Evolutionary conservation across 345 rosid species (phyloP), one percentile per base, ranked within the genome.

Genomic region (Euphorbia peplus): DNA sequence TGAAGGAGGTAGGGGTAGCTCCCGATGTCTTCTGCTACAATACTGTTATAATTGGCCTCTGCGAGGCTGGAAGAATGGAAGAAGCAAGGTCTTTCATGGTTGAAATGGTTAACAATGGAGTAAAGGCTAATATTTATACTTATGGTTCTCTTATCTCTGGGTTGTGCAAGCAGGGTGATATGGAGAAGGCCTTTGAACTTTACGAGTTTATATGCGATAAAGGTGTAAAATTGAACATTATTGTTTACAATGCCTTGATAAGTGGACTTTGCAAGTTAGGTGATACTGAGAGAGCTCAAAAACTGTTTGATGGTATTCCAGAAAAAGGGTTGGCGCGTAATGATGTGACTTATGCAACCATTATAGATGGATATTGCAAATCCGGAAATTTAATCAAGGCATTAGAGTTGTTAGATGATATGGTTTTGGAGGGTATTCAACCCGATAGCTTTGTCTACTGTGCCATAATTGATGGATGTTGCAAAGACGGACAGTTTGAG

Each of bases 281-380:
- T 16, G 83, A 82, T 51, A 56, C 76, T n/a, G 79, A 66, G 76
- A 84, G 74, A 83, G 95, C 89, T 66, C 82, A 78, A 75, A 83
- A 75, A 61, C 28, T 84, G 67, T 78, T 92, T 67, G 79, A 87
- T 74, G 90, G 70, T 84, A 84, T 90, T 75, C 70, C 86, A 61
- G 79, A 56, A 41, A 86, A 73, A 73, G 89, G 86, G 71, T 75
- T 88, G 72, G 71, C 68, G 29, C 86, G 77, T 13, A 86, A 78
- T 55, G 68, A 42, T 39, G 85, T 86, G 72, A 90, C 91, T 21
- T 90, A 92, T 76, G 70, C 85, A 60, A 87, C 81, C 30, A 78
- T 88, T 46, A 92, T 92, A 19, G 88, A 86, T 77, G 92, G 90
- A 66, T 86, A 81, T 68, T 86, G 92, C 87, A 92, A 90, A 82